Evolutionary conservation across 371 early-diverging fungal genomes (phyloP), one percentile per base, ranked within the genome.

Genomic region (Syncephalastrum racemosum): DNA sequence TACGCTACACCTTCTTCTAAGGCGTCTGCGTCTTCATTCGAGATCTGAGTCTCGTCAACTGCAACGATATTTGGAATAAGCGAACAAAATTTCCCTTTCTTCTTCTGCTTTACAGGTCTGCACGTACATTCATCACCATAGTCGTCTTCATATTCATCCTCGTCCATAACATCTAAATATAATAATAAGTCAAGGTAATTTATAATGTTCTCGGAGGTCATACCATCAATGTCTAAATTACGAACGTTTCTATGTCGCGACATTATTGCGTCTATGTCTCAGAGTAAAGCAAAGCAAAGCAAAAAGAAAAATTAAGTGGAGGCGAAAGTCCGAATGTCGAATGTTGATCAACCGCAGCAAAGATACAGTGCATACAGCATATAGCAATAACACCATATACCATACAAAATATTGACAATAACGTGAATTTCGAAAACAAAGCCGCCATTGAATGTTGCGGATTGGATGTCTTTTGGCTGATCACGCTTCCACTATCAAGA

Each of bases 181-280:
- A 56, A 10, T 16, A 15, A 20, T 16, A 14, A 36, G 16, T 49
- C 20, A 54, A 13, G 44, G 42, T 36, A 39, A 19, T 45, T 18
- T 1, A 48, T 48, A 50, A 20, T 23, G 18, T 41, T 27, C 25
- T 47, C 46, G 13, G 16, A 23, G 10, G 36, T 31, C 50, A 46
- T 80, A 89, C 89, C 89, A 46, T 86, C 83, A 31, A 86, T 66
- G 56, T 85, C 85, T 31, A 91, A 53, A 62, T 88, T 89, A 60
- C 89, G 74, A 47, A 91, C 76, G 51, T 73, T 79, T 63, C 91
- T 77, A 60, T 91, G 91, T 54, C 91, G 79, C 20, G 90, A 88
- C 91, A 90, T 90, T 50, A 14, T 66, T 50, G 58, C 27, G 36
- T 31, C 10, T 31, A 31, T 31, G 36, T 31, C 5, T 31, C 36